Conservation (phyloP, 2,329 filamentous ascomycete genomes). For the Epicoccum sorghinum region DNA sequence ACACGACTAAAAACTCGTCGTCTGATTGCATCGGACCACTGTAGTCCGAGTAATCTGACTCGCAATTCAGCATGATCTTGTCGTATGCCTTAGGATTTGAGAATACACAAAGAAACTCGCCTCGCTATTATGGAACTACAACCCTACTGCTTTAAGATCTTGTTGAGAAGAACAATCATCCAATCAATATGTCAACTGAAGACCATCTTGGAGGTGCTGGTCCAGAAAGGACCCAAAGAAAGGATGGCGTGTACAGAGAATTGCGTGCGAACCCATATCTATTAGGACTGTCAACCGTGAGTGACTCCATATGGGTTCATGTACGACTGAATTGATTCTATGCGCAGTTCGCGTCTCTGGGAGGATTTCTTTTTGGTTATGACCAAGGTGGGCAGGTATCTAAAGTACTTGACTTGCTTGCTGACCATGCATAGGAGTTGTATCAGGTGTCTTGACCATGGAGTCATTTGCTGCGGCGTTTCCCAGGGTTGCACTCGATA, state of each 20-base stretch:
- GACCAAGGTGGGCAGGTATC: conserved; percentile 16
- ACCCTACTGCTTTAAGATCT: background rate
- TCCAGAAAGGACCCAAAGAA: conserved; percentile 7
- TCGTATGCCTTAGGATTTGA: background rate
- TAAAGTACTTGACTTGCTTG: background rate
- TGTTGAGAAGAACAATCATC: background rate
- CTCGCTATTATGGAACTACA: background rate
- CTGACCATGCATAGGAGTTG: conserved; percentile 7
- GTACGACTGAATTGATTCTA: background rate
- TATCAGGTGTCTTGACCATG: conserved; percentile 28
- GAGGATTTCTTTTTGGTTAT: conserved; percentile 31
- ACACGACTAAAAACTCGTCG: conserved; percentile 7
- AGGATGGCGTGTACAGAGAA: conserved; percentile 28
- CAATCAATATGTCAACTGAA: conserved; percentile 13
- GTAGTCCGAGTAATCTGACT: conserved; percentile 23
- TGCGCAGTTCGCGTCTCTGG: conserved; percentile 25
- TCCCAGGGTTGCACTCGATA: conserved; percentile 26
- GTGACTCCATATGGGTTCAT: background rate
- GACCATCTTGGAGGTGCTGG: conserved; percentile 6
- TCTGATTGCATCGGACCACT: conserved; percentile 23
- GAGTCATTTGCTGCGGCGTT: conserved; percentile 28
- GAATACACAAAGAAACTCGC: conserved; percentile 9
- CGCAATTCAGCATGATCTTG: conserved; percentile 3
- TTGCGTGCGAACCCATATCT: conserved; percentile 29
- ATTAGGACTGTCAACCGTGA: conserved; percentile 25